These are phyloP conservation scores for Ustilago lituana DNA, from an alignment of 1,284 basidiomycete genomes.

Conservation along the genomic window DNA sequence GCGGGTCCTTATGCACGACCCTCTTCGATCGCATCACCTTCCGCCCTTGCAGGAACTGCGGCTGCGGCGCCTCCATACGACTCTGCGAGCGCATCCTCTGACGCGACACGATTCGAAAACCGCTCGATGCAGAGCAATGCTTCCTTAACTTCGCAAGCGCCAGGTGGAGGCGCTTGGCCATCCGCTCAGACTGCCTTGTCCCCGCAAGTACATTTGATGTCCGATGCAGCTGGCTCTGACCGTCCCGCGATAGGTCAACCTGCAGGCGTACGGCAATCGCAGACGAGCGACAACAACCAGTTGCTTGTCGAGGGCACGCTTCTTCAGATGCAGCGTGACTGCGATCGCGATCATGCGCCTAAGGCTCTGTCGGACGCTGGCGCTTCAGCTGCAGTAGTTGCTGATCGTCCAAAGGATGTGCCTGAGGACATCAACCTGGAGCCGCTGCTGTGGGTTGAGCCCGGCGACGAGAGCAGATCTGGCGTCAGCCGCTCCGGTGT, in stretches of 20 bases:
- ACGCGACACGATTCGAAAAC: slow-evolving; percentile 8
- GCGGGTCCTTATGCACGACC: slow-evolving; percentile 9
- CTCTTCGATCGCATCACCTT: background rate
- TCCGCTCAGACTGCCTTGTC: background rate
- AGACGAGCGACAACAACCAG: slow-evolving; percentile 18
- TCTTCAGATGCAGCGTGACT: slow-evolving; percentile 25
- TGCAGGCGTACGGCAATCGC: slow-evolving; percentile 1
- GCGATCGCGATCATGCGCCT: slow-evolving; percentile 5
- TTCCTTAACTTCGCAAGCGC: background rate
- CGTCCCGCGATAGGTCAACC: slow-evolving; percentile 1
- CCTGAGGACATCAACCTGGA: slow-evolving; percentile 33
- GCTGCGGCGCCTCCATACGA: background rate
- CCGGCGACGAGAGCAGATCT: slow-evolving; percentile 18
- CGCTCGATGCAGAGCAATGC: slow-evolving; percentile 1
- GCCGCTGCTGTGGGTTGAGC: slow-evolving; percentile 41
- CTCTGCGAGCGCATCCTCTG: background rate
- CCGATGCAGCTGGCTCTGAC: background rate
- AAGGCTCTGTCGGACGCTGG: background rate
- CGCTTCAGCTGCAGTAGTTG: background rate
- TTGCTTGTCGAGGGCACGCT: slow-evolving; percentile 29
- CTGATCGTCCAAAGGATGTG: background rate
- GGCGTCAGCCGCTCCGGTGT: slow-evolving; percentile 38
- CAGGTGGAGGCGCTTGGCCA: background rate
- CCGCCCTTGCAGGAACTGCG: background rate
- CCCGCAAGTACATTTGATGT: background rate